Evolutionary conservation across 2,329 filamentous ascomycete species (phyloP), one percentile per base, ranked within the genome.

Genomic region (Aspergillus awamori): DNA sequence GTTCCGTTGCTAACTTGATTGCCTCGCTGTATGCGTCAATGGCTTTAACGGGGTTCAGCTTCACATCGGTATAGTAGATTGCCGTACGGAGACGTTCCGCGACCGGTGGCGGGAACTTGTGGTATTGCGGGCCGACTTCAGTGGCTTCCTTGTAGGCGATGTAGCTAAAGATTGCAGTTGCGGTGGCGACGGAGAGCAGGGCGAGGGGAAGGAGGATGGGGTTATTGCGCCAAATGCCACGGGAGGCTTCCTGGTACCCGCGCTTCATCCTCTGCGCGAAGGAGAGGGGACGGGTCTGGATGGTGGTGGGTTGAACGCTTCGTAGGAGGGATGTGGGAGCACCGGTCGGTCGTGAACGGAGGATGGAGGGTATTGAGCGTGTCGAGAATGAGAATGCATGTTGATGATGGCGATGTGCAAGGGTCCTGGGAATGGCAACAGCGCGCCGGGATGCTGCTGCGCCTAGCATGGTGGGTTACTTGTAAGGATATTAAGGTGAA

Each of bases 1-100:
- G 72, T 70, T 92, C 87, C 53, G 87, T 81, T 60, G 92, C 92
- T 55, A 89, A 83, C 64, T 88, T 82, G 60, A 98, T 81, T 3
- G 93, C 93, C 66, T 90, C 85, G 69, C 88, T 88, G 75, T 97
- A 98, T 75, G 92, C 92, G 67, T 92, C 90, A 61, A 96, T 82
- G 0, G 94, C 93, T 58, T 90, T 84, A 61, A 89, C 84, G 2
- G 91, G 87, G 61, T 96, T 89, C 4, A 90, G 84, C 41, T 86
- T 83, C 65, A 89, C 86, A 70, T 95, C 93, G 66, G 89, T 91
- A 77, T 92, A 96, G 79, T 94, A 97, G 26, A 98, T 80, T 0
- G 93, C 95, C 67, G 88, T 86, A 33, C 95, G 91, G 51, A 99
- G 83, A 63, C 91, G 87, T 69, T 78, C 74, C 17, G 79, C 75